Conservation (phyloP, 2,329 filamentous ascomycete genomes). For the Colletotrichum falcatum region DNA sequence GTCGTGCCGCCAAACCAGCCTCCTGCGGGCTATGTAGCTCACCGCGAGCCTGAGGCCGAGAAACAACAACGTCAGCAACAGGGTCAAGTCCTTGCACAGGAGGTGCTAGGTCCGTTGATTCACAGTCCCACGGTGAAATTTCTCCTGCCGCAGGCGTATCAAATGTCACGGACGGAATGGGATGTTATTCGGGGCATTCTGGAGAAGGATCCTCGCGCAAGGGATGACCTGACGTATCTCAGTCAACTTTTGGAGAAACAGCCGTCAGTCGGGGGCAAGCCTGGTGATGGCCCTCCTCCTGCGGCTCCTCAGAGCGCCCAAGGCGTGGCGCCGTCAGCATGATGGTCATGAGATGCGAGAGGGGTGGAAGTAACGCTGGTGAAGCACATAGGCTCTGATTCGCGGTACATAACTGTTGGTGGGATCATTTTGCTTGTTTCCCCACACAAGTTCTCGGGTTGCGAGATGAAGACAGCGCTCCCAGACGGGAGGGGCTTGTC, state of each 20-base stretch:
- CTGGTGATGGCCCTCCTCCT: slow-evolving; percentile 21
- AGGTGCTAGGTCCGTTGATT: slow-evolving; percentile 73
- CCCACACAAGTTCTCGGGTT: slow-evolving; percentile 3
- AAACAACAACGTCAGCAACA: slow-evolving; percentile 58
- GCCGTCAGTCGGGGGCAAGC: slow-evolving; percentile 10
- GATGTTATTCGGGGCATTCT: slow-evolving; percentile 77
- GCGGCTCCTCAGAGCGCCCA: slow-evolving; percentile 30
- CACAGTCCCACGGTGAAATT: slow-evolving; percentile 75
- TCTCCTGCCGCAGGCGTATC: slow-evolving; percentile 74
- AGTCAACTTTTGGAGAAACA: slow-evolving; percentile 67
- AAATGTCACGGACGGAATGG: slow-evolving; percentile 79
- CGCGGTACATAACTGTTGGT: slow-evolving; percentile 17
- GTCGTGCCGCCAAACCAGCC: slow-evolving; percentile 43
- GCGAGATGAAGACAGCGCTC: slow-evolving; percentile 22
- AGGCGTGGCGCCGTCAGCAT: slow-evolving; percentile 35
- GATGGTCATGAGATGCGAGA: background rate
- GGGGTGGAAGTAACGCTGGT: background rate
- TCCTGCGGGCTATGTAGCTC: slow-evolving; percentile 40
- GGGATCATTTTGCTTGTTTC: background rate
- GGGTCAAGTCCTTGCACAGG: slow-evolving; percentile 69
- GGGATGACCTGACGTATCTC: slow-evolving; percentile 70
- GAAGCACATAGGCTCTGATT: slow-evolving; percentile 3
- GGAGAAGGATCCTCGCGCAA: slow-evolving; percentile 72
- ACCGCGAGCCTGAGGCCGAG: slow-evolving; percentile 48
- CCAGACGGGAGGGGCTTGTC: background rate